Conservation (phyloP, 129 eudicot genomes). For the Silybum marianum region DNA sequence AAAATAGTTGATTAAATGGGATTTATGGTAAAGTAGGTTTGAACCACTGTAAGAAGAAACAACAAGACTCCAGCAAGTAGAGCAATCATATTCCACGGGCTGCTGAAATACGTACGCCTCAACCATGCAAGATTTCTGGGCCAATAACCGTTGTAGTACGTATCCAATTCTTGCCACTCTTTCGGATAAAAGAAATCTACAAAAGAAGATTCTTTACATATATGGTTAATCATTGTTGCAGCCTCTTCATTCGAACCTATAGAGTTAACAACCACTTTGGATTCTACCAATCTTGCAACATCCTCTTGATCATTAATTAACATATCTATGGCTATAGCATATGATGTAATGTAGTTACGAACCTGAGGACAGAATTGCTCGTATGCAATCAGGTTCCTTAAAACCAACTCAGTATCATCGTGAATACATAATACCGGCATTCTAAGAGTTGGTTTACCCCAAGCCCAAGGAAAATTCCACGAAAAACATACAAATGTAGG, state of each 20-base stretch:
- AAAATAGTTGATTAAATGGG: background rate
- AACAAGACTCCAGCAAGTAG: background rate
- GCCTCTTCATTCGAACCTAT: constrained; percentile 3
- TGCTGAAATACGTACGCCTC: background rate
- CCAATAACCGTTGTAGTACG: background rate
- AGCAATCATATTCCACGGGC: constrained; percentile 2
- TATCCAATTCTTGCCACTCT: background rate
- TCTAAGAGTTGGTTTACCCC: background rate
- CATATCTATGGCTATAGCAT: background rate
- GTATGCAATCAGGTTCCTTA: background rate
- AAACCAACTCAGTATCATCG: background rate
- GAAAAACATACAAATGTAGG: background rate
- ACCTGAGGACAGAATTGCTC: constrained; percentile 1
- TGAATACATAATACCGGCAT: background rate
- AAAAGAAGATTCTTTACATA: background rate
- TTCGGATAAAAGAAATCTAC: background rate
- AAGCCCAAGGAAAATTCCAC: background rate
- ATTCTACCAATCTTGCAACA: background rate
- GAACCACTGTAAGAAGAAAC: background rate
- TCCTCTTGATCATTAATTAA: background rate
- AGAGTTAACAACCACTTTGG: background rate
- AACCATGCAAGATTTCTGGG: background rate
- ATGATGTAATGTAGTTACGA: background rate
- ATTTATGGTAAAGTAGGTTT: background rate
- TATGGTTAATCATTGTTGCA: background rate